phyloP scores from a whole-genome alignment of 1,284 basidiomycete species.

The Tilletia indica region DNA sequence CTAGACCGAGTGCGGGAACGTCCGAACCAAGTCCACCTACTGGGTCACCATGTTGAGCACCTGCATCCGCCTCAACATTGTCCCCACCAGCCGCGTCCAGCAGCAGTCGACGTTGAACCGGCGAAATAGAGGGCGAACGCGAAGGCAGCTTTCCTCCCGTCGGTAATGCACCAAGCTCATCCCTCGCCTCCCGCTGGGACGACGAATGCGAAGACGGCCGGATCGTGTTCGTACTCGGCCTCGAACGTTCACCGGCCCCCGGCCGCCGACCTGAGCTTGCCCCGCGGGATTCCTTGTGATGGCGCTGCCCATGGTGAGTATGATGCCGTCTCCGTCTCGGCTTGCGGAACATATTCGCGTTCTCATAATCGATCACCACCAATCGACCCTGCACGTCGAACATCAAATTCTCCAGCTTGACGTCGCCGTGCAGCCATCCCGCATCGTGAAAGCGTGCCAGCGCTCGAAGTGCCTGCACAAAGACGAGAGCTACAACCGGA shows the following conservation, averaged over 20 bases:
- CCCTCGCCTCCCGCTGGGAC: too few relatives aligned
- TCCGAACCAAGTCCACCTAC: too few relatives aligned
- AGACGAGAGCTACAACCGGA: slow-evolving; percentile 45
- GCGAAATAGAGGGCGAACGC: not conserved
- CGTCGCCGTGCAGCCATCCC: slow-evolving; percentile 54
- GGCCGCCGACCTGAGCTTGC: not conserved
- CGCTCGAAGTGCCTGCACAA: slow-evolving; percentile 39
- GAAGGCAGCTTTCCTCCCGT: not conserved
- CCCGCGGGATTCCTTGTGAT: not conserved
- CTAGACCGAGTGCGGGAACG: too few relatives aligned
- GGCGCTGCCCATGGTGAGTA: slow-evolving; percentile 5
- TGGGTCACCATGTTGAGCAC: too few relatives aligned
- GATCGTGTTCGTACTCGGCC: not conserved
- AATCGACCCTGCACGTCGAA: slow-evolving; percentile 41
- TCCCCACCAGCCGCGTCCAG: too few relatives aligned
- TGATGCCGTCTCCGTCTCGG: slow-evolving; percentile 17
- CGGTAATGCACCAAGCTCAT: too few relatives aligned
- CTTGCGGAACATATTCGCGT: slow-evolving; percentile 50
- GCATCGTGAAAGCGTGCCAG: slow-evolving; percentile 44
- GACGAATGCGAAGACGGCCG: too few relatives aligned
- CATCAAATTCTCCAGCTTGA: slow-evolving; percentile 55
- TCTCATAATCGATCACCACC: slow-evolving; percentile 53
- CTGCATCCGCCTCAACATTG: too few relatives aligned
- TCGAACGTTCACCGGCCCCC: not conserved
- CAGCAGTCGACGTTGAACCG: not conserved